Evolutionary conservation across 331 rosid genomes (phyloP).

Genomic region (Dryas integrifolia): DNA sequence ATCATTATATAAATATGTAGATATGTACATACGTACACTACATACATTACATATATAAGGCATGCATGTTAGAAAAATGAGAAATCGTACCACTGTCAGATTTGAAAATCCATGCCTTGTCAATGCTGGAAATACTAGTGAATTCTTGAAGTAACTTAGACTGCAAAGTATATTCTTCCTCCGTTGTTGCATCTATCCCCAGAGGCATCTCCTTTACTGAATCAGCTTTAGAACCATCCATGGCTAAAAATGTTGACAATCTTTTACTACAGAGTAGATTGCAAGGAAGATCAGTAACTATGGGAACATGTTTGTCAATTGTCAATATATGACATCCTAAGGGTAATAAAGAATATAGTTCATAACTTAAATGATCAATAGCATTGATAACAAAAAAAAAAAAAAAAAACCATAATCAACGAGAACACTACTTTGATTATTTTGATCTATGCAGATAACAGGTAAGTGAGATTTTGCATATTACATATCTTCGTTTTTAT

Average conservation of each 20-base stretch:
- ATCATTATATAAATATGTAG: not conserved
- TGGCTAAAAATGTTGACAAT: slow-evolving; percentile 36
- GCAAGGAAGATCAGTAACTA: slow-evolving; percentile 2
- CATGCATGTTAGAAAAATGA: not conserved
- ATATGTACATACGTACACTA: not conserved
- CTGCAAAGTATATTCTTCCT: slow-evolving; percentile 59
- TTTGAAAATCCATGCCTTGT: slow-evolving; percentile 74
- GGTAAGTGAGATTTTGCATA: not conserved
- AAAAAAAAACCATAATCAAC: not conserved
- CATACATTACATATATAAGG: not conserved
- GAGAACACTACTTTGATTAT: not conserved
- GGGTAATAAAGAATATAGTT: not conserved
- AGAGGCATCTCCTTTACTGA: slow-evolving; percentile 40
- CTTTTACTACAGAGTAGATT: slow-evolving; percentile 31
- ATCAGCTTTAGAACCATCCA: slow-evolving; percentile 48
- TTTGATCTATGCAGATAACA: not conserved
- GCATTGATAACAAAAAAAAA: not conserved
- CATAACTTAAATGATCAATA: not conserved
- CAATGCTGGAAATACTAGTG: slow-evolving; percentile 54
- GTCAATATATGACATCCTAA: not conserved
- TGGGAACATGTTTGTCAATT: not conserved
- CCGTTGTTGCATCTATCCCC: slow-evolving; percentile 50
- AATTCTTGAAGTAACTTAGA: slow-evolving; percentile 70
- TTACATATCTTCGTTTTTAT: not conserved
- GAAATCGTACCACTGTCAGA: slow-evolving; percentile 42